Conservation (phyloP, 129 eudicot genomes). For the Pulicaria dysenterica region DNA sequence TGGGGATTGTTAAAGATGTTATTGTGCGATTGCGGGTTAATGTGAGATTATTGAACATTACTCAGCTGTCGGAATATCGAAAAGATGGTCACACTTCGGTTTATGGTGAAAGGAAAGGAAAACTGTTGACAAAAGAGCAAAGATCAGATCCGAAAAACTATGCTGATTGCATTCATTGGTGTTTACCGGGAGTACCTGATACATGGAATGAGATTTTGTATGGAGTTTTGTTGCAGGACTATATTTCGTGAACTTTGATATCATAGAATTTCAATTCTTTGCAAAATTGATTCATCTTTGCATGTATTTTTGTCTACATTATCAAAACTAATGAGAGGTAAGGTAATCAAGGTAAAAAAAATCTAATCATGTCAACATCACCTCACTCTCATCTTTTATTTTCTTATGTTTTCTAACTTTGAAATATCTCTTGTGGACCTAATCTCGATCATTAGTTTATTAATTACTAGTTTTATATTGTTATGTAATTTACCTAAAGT, state of each 20-base stretch:
- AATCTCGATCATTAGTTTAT: no score
- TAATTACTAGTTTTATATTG: no score
- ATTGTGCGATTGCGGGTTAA: conserved; percentile 44
- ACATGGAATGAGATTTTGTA: conserved; percentile 92
- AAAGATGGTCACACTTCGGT: conserved; percentile 90
- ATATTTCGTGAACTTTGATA: conserved; percentile 31
- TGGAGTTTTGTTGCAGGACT: conserved; percentile 72
- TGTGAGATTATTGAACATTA: conserved; percentile 72
- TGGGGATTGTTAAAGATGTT: conserved; percentile 64
- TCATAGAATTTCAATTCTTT: background rate
- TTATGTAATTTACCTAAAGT: no score
- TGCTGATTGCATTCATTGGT: conserved; percentile 98
- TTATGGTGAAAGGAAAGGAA: conserved; percentile 88
- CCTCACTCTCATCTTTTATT: no score
- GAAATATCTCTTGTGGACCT: background rate
- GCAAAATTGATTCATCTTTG: background rate
- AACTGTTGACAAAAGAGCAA: conserved; percentile 80
- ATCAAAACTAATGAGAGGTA: no score
- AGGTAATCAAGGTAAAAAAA: no score
- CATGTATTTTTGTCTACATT: background rate
- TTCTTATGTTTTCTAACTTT: no score
- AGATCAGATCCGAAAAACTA: conserved; percentile 69
- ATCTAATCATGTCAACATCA: no score
- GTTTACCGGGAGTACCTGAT: conserved; percentile 96
- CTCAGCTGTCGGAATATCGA: conserved; percentile 77